Evolutionary conservation across 2,329 filamentous ascomycete genomes (phyloP).

Genomic region (Didymella pinodella): DNA sequence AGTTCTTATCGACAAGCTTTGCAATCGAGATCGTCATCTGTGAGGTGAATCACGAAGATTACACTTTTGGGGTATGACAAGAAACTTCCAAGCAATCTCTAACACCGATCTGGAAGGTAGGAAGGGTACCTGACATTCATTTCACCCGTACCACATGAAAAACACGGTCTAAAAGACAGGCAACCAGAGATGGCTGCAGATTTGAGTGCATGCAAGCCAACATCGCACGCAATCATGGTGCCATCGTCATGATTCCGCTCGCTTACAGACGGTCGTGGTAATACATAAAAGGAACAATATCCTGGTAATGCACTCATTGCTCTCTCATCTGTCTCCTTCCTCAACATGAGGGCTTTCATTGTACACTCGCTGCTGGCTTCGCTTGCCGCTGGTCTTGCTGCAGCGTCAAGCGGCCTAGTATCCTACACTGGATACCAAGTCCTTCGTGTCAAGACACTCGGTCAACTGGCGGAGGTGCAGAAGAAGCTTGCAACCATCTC

Average conservation of each 20-base stretch:
- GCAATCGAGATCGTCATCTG: neutral
- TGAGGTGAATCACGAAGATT: neutral
- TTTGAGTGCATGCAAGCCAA: neutral
- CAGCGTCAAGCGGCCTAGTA: neutral
- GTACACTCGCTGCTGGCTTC: neutral
- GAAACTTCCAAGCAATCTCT: neutral
- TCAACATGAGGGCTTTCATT: neutral
- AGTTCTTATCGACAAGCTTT: neutral
- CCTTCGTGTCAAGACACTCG: neutral
- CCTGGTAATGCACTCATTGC: neutral
- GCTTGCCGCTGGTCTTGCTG: neutral
- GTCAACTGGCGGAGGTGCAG: neutral
- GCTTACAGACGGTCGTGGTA: neutral
- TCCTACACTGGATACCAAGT: neutral
- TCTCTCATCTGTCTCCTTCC: neutral
- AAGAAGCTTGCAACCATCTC: neutral
- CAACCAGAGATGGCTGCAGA: neutral
- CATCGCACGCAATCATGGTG: neutral
- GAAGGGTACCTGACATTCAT: neutral
- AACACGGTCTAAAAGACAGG: neutral
- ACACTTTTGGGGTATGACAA: neutral
- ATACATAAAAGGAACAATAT: neutral
- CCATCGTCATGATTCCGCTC: neutral
- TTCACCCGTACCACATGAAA: neutral
- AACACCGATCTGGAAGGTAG: neutral